A percentile compares a stretch with the other conserved stretches of the same genome.
Evolutionary conservation across 805 yeast genomes (phyloP).

Genomic region (Lipomyces anomalus): DNA sequence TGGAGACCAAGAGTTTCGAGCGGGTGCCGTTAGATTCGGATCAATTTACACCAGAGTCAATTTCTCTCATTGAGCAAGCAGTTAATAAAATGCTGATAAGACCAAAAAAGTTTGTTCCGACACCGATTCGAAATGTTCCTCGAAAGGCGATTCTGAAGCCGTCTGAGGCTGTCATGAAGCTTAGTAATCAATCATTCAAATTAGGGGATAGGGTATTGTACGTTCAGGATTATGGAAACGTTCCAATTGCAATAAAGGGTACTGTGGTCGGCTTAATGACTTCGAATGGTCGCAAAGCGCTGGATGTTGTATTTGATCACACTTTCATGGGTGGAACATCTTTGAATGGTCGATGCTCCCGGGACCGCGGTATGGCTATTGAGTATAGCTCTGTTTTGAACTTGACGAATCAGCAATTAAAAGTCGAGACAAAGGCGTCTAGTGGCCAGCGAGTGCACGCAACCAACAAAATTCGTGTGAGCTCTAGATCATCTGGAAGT

Average conservation of each 20-base stretch:
- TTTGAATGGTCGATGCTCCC: slow-evolving; percentile 67
- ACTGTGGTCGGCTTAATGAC: slow-evolving; percentile 65
- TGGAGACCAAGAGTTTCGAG: slow-evolving; percentile 36
- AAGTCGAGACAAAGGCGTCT: background rate
- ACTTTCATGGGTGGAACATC: slow-evolving; percentile 78
- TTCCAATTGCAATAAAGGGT: slow-evolving; percentile 81
- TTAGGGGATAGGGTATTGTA: slow-evolving; percentile 89
- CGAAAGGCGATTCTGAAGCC: slow-evolving; percentile 77
- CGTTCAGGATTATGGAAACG: slow-evolving; percentile 81
- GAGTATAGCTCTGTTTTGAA: slow-evolving; percentile 80
- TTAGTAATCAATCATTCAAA: slow-evolving; percentile 68
- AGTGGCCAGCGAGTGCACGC: background rate
- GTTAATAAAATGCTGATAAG: slow-evolving; percentile 38
- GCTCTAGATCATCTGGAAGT: background rate
- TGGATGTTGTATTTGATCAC: slow-evolving; percentile 78
- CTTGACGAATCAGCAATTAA: slow-evolving; percentile 56
- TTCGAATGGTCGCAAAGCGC: slow-evolving; percentile 17
- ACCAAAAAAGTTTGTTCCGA: slow-evolving; percentile 19
- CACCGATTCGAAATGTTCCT: slow-evolving; percentile 71
- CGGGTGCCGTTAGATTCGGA: slow-evolving; percentile 74
- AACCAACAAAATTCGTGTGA: slow-evolving; percentile 1
- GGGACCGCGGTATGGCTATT: slow-evolving; percentile 78
- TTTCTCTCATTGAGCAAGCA: slow-evolving; percentile 59
- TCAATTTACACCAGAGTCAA: slow-evolving; percentile 60
- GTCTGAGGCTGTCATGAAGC: slow-evolving; percentile 58